phyloP scores from a whole-genome alignment of 2,329 filamentous ascomycete species.

The Calonectria pseudoturangicola region DNA sequence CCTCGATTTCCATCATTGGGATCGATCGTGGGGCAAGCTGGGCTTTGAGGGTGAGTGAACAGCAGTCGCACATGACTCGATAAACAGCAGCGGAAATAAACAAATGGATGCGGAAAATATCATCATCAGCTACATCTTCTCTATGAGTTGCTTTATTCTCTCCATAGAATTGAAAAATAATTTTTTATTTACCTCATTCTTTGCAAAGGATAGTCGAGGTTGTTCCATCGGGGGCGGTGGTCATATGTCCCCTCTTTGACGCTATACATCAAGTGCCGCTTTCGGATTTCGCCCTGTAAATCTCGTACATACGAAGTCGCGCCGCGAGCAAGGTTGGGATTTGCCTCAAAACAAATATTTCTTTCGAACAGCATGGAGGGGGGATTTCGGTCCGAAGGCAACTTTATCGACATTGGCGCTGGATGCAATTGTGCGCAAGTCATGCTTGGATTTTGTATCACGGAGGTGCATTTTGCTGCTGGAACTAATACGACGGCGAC shows the following conservation, averaged over 20 bases:
- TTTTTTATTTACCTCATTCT: constrained; percentile 1
- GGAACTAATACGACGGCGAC: constrained; percentile 15
- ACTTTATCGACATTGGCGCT: constrained; percentile 33
- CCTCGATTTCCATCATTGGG: not conserved
- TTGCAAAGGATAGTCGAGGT: not conserved
- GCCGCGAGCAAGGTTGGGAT: constrained; percentile 39
- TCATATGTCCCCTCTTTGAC: constrained; percentile 20
- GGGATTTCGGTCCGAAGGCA: constrained; percentile 42
- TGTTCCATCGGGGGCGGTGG: not conserved
- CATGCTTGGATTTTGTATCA: constrained; percentile 38
- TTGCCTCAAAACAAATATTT: constrained; percentile 15
- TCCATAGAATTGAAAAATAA: not conserved
- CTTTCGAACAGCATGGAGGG: not conserved
- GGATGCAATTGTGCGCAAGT: constrained; percentile 31
- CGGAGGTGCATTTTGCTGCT: constrained; percentile 38
- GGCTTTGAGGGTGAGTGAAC: not conserved
- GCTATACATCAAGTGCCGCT: constrained; percentile 22
- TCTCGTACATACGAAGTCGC: constrained; percentile 35
- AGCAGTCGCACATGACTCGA: not conserved
- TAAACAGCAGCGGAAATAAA: not conserved
- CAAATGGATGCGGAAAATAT: not conserved
- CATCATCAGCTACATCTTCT: not conserved
- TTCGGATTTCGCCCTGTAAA: constrained; percentile 33
- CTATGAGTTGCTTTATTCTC: not conserved
- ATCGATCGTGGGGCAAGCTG: not conserved